Conservation (phyloP, 2,329 filamentous ascomycete genomes). For the Cercospora sojina region DNA sequence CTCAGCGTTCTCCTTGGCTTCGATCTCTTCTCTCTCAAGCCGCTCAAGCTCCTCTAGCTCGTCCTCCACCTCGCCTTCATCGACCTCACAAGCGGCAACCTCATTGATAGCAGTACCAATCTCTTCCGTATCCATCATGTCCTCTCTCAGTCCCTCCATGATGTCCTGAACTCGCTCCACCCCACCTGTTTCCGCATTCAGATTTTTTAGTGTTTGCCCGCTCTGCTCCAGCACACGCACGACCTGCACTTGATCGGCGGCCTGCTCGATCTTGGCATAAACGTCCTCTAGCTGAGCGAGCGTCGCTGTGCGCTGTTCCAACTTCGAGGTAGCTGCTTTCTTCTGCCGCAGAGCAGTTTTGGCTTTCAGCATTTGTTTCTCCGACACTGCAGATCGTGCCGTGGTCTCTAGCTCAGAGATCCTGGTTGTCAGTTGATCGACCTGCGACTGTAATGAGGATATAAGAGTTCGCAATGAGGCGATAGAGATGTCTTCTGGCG, state of each 20-base stretch:
- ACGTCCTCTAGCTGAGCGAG: constrained; percentile 81
- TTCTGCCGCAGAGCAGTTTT: constrained; percentile 77
- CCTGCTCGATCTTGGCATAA: constrained; percentile 79
- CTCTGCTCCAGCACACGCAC: constrained; percentile 80
- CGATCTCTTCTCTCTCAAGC: constrained; percentile 49
- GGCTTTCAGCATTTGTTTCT: constrained; percentile 72
- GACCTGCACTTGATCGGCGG: constrained; percentile 78
- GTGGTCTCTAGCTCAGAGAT: constrained; percentile 52
- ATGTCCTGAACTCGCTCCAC: constrained; percentile 72
- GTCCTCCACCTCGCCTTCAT: constrained; percentile 82
- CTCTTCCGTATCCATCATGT: constrained; percentile 81
- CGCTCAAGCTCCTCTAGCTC: constrained; percentile 76
- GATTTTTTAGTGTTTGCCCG: constrained; percentile 65
- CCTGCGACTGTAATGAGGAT: constrained; percentile 62
- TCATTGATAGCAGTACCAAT: constrained; percentile 75
- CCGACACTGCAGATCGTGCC: constrained; percentile 68
- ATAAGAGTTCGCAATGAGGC: constrained; percentile 76
- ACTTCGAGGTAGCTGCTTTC: constrained; percentile 73
- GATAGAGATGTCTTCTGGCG: constrained; percentile 75
- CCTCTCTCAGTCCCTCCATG: constrained; percentile 69
- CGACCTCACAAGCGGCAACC: constrained; percentile 51
- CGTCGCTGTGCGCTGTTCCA: constrained; percentile 69
- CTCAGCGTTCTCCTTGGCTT: constrained; percentile 73
- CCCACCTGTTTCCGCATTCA: constrained; percentile 78
- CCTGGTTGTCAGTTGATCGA: constrained; percentile 62